phyloP scores from a whole-genome alignment of 345 rosid genomes.

The Corchorus capsularis region DNA sequence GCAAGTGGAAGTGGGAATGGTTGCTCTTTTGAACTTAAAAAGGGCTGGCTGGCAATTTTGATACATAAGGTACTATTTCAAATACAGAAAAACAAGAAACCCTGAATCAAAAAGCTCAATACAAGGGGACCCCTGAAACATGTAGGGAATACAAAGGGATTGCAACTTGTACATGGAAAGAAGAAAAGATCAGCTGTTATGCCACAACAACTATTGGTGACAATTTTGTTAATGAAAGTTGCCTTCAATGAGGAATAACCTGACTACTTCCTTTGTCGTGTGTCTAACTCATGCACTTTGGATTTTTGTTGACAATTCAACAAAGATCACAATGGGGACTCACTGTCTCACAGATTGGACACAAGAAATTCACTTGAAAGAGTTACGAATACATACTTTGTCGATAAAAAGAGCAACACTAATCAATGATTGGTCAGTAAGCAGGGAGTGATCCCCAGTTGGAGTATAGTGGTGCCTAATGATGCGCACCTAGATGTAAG shows the following conservation, averaged over 20 bases:
- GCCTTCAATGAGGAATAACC: not conserved
- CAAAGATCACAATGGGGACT: not conserved
- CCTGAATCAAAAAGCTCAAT: not conserved
- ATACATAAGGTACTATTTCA: not conserved
- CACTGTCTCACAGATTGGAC: not conserved
- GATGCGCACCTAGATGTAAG: not conserved
- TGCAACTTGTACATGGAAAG: not conserved
- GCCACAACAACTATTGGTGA: not conserved
- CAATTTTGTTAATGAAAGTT: not conserved
- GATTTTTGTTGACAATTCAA: not conserved
- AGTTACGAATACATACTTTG: conserved; percentile 13
- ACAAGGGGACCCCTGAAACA: not conserved
- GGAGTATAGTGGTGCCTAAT: not conserved
- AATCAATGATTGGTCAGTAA: conserved; percentile 18
- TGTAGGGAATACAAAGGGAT: not conserved
- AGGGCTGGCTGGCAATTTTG: not conserved
- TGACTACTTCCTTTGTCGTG: not conserved
- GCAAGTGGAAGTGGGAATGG: not conserved
- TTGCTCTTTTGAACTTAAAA: not conserved
- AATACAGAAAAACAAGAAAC: not conserved
- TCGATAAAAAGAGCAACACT: not conserved
- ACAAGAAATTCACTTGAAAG: conserved; percentile 11
- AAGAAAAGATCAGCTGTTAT: not conserved
- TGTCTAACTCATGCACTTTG: conserved; percentile 1
- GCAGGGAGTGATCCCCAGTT: not conserved